These are phyloP conservation scores for Sporisorium scitamineum DNA, from an alignment of 1,284 basidiomycete species.

Conservation along the genomic window DNA sequence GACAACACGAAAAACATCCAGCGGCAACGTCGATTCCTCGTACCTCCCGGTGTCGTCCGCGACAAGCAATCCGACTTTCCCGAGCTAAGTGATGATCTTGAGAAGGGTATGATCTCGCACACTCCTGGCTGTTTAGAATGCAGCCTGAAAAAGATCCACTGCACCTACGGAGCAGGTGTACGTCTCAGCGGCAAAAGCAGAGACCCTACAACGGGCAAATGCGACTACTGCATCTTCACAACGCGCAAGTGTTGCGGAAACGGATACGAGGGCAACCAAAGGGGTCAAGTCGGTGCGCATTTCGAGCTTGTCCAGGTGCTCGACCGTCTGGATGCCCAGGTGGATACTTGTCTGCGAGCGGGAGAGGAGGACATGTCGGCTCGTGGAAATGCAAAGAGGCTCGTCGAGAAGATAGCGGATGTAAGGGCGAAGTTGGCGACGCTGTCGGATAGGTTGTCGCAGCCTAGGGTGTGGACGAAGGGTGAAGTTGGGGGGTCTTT, in stretches of 20 bases:
- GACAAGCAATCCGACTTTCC: conserved; percentile 1
- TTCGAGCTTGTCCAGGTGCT: not conserved
- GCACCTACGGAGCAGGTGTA: conserved; percentile 13
- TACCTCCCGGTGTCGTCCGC: conserved; percentile 7
- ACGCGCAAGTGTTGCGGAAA: conserved; percentile 9
- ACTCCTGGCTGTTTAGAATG: conserved; percentile 18
- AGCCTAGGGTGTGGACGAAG: not conserved
- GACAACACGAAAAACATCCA: conserved; percentile 6
- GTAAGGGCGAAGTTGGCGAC: not conserved
- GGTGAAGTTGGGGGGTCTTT: too few relatives aligned
- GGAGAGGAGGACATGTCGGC: not conserved
- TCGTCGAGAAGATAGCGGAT: not conserved
- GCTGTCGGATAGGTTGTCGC: not conserved
- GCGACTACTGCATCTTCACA: conserved; percentile 17
- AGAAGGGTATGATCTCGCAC: conserved; percentile 7
- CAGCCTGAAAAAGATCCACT: conserved; percentile 1
- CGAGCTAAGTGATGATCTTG: not conserved
- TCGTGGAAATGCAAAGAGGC: not conserved
- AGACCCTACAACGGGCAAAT: not conserved
- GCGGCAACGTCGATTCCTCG: conserved; percentile 17
- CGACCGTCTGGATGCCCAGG: not conserved
- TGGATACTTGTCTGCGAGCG: conserved; percentile 4
- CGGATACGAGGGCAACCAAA: not conserved
- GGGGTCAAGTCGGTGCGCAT: not conserved
- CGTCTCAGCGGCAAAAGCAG: conserved; percentile 7